phyloP scores from a whole-genome alignment of 148 eudicot genomes.

The Rhododendron kiyosumense region DNA sequence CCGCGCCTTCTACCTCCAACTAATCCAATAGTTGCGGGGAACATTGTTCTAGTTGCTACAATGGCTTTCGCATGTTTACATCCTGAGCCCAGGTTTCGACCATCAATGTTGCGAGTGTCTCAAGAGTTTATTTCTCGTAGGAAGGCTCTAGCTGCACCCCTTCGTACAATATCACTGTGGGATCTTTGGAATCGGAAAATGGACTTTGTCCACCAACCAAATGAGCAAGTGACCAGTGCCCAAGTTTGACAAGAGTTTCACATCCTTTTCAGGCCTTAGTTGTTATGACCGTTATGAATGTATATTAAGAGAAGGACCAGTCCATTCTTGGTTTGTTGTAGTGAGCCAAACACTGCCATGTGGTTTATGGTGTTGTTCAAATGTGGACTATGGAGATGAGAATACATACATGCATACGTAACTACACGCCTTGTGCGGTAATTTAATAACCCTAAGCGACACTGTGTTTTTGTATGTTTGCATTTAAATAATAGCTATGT shows the following conservation, averaged over 20 bases:
- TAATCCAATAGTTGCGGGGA: background rate
- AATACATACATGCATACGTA: too few relatives aligned
- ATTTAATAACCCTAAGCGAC: too few relatives aligned
- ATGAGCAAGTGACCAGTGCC: background rate
- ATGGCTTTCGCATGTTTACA: background rate
- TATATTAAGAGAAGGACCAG: too few relatives aligned
- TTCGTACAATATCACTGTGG: background rate
- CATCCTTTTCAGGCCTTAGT: too few relatives aligned
- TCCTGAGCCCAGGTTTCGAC: background rate
- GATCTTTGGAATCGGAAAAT: background rate
- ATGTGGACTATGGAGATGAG: too few relatives aligned
- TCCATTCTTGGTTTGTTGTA: too few relatives aligned
- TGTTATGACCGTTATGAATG: background rate
- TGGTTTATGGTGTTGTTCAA: too few relatives aligned
- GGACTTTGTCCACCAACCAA: background rate
- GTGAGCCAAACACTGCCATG: too few relatives aligned
- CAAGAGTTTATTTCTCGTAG: background rate
- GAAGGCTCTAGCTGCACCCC: background rate
- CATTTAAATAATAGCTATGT: too few relatives aligned
- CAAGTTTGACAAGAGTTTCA: too few relatives aligned
- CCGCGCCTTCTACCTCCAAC: constrained; percentile 1
- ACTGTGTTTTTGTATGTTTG: too few relatives aligned
- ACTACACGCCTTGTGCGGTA: too few relatives aligned
- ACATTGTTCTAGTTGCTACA: background rate
- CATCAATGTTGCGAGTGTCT: constrained; percentile 4